Evolutionary conservation across 1,139 yeast species (phyloP), one percentile per base, ranked within the genome.

Genomic region (Saccharomyces hybrid): DNA sequence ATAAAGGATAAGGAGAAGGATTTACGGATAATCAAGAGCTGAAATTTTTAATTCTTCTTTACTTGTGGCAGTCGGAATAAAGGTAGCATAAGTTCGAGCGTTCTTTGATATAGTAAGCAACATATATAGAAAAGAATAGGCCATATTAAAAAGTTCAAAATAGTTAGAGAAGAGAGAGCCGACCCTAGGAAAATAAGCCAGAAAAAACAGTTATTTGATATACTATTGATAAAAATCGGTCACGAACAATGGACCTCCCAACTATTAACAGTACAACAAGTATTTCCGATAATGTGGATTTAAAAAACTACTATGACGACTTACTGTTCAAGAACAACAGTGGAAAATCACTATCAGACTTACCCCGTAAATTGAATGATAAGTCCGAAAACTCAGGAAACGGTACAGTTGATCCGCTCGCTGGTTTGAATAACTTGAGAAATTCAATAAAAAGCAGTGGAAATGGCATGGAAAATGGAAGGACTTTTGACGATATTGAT

Each of bases 181-280:
- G 42, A 16, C n/a, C n/a, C n/a, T n/a, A n/a, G n/a, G n/a, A 16
- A 7, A 13, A 38, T 16, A 38, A 38, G 4, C 4, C 11, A n/a
- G 20, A 38, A 38, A 5, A 38, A 16, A n/a, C 25, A 7, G 25
- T n/a, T 38, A 13, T 38, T 4, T 38, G 23, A 38, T 38, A 38
- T 5, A 38, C n/a, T 20, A 13, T 47, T 7, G 3, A 27, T 27
- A 30, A 4, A 11, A 23, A 13, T 26, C 54, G 57, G 53, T 58
- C 16, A 50, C 58, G 5, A 46, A n/a, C n/a, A 46, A 51, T 51
- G 30, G 70, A 66, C 50, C 55, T 67, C 34, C 71, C 70, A n/a
- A 65, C 69, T 30, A 62, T 68, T n/a, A 68, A 62, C 53, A 67
- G 71, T 53, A 63, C 68, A 4, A 67, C 71, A 8, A 64, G 69